These are phyloP conservation scores for Cyclanthera cordifolia DNA, from an alignment of 306 rosid species.

Conservation along the genomic window DNA sequence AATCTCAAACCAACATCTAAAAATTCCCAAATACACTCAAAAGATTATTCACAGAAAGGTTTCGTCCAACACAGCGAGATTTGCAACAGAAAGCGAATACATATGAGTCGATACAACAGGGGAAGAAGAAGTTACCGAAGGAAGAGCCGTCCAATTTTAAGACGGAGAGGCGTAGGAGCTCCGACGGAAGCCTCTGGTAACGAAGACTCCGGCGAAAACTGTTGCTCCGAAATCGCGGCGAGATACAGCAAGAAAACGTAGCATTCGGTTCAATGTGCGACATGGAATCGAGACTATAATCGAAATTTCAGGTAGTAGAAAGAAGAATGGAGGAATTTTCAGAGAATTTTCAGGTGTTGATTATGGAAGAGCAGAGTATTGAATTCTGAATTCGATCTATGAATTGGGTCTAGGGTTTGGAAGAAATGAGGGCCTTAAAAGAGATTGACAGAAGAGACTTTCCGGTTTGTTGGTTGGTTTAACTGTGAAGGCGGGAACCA, in stretches of 20 bases:
- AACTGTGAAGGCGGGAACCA: conserved; percentile 16
- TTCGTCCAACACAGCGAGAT: neutral
- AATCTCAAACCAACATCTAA: neutral
- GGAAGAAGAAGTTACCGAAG: conserved; percentile 24
- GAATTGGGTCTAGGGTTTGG: conserved; percentile 6
- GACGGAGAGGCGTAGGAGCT: conserved; percentile 31
- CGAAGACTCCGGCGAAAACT: conserved; percentile 12
- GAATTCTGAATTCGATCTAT: neutral
- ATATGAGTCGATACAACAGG: neutral
- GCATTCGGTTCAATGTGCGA: conserved; percentile 1
- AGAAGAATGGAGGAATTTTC: neutral
- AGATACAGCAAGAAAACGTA: conserved; percentile 8
- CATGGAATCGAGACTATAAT: neutral
- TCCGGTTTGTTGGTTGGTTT: conserved; percentile 9
- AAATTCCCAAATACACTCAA: neutral
- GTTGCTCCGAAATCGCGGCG: conserved; percentile 9
- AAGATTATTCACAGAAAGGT: neutral
- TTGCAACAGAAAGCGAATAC: too few species aligned
- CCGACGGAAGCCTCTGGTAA: conserved; percentile 30
- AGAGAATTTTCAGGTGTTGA: neutral
- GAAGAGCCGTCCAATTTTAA: conserved; percentile 42
- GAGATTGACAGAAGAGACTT: neutral
- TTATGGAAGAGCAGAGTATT: neutral
- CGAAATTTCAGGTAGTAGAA: neutral
- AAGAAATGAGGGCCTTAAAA: neutral